Evolutionary conservation across 83 land plant genomes (phyloP).

Genomic region (Picea engelmannii): DNA sequence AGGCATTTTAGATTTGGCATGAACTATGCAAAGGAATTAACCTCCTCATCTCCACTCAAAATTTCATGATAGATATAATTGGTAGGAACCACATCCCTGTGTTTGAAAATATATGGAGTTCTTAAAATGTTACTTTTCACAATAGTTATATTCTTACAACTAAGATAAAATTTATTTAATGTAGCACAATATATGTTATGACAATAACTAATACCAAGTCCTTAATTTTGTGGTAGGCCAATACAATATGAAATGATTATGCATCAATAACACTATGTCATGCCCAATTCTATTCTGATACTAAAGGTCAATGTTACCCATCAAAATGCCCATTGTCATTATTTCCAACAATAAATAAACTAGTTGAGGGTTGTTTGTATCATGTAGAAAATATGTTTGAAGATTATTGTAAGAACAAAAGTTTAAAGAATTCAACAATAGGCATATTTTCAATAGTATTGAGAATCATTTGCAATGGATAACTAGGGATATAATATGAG

Average conservation of each 20-base stretch:
- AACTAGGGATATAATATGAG: no score
- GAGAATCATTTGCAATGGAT: no score
- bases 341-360: no score
- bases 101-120: constrained; percentile 58
- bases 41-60: constrained; percentile 64
- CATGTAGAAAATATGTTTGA: no score
- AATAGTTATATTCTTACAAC: constrained; percentile 41
- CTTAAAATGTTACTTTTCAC: constrained; percentile 58
- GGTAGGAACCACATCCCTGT: constrained; percentile 46
- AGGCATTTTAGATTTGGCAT: constrained; percentile 42
- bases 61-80: constrained; percentile 47
- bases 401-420: no score
- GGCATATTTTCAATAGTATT: no score
- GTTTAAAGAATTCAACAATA: no score
- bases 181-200: constrained; percentile 57
- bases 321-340: no score
- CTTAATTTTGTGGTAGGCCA: constrained; percentile 30
- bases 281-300: no score
- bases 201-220: constrained; percentile 69
- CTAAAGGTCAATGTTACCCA: no score
- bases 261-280: constrained; percentile 47
- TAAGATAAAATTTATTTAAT: constrained; percentile 35
- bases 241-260: constrained; percentile 33
- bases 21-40: constrained; percentile 35
- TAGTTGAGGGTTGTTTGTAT: no score